A percentile compares a stretch with the other conserved stretches of the same genome.
Evolutionary conservation across 1,139 yeast species (phyloP).

Genomic region (Pichiaceae sp.): DNA sequence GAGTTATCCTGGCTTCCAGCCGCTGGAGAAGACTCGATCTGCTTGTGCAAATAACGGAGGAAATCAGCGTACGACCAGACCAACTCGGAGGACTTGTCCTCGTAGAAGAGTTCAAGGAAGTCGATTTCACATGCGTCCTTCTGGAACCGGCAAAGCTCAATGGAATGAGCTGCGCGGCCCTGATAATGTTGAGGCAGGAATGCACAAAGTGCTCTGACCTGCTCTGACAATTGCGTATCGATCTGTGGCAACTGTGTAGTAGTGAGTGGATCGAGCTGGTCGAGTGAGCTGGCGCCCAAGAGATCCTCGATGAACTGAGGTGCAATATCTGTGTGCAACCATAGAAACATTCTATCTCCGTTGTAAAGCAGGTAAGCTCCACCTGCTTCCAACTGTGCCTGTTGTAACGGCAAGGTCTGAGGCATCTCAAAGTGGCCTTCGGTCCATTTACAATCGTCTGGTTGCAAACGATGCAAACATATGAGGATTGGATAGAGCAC

Average conservation of each 20-base stretch:
- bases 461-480: slow-evolving; percentile 60
- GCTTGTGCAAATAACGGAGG: slow-evolving; percentile 51
- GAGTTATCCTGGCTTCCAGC: not conserved
- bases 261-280: slow-evolving; percentile 35
- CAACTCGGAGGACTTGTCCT: slow-evolving; percentile 58
- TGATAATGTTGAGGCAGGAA: slow-evolving; percentile 38
- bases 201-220: slow-evolving; percentile 54
- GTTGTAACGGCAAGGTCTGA: slow-evolving; percentile 38
- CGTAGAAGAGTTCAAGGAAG: slow-evolving; percentile 57
- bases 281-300: slow-evolving; percentile 46
- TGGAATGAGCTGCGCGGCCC: slow-evolving; percentile 31
- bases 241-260: slow-evolving; percentile 61
- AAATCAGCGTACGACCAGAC: slow-evolving; percentile 50
- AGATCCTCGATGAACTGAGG: slow-evolving; percentile 63
- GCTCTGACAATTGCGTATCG: slow-evolving; percentile 60
- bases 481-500: slow-evolving; percentile 77
- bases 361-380: slow-evolving; percentile 77
- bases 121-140: slow-evolving; percentile 54
- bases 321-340: slow-evolving; percentile 68
- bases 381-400: slow-evolving; percentile 44
- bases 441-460: slow-evolving; percentile 42
- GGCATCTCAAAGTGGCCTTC: slow-evolving; percentile 41
- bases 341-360: slow-evolving; percentile 54
- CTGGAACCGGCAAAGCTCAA: slow-evolving; percentile 60
- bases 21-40: slow-evolving; percentile 37